Evolutionary conservation across 2,329 filamentous ascomycete species (phyloP).

Genomic region (Chaetomiaceae sp.): DNA sequence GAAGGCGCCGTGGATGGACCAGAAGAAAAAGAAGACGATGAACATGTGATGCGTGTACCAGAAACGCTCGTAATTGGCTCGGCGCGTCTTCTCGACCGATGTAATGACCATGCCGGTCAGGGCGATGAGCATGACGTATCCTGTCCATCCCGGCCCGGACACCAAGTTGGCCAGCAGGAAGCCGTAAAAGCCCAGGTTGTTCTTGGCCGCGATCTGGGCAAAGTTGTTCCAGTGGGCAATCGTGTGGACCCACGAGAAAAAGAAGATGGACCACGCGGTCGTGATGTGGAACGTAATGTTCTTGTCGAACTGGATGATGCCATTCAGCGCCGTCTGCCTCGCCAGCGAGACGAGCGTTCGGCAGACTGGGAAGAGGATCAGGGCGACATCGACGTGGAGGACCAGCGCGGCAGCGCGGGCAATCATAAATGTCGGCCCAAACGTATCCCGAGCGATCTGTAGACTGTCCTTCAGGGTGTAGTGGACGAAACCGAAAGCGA

Average conservation of each 20-base stretch:
- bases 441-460: slow-evolving; percentile 58
- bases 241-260: slow-evolving; percentile 83
- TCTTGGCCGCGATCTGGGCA: slow-evolving; percentile 67
- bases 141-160: slow-evolving; percentile 79
- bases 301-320: slow-evolving; percentile 84
- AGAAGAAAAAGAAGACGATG: slow-evolving; percentile 83
- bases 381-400: slow-evolving; percentile 74
- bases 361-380: slow-evolving; percentile 78
- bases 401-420: slow-evolving; percentile 71
- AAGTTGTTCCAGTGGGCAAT: slow-evolving; percentile 87
- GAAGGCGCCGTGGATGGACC: slow-evolving; percentile 83
- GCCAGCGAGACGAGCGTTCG: slow-evolving; percentile 77
- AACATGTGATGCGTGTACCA: slow-evolving; percentile 91
- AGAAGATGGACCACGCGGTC: slow-evolving; percentile 81
- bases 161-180: slow-evolving; percentile 73
- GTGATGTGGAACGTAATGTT: slow-evolving; percentile 85
- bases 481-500: slow-evolving; percentile 74
- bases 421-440: slow-evolving; percentile 72
- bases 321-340: slow-evolving; percentile 75
- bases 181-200: slow-evolving; percentile 72
- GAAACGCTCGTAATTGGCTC: slow-evolving; percentile 82
- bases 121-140: slow-evolving; percentile 76
- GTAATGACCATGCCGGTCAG: slow-evolving; percentile 76
- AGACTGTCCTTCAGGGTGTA: slow-evolving; percentile 75
- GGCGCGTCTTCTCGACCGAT: slow-evolving; percentile 69